These are phyloP conservation scores for Aspergillus haitiensis DNA, from an alignment of 495 filamentous ascomycete species.

Conservation along the genomic window DNA sequence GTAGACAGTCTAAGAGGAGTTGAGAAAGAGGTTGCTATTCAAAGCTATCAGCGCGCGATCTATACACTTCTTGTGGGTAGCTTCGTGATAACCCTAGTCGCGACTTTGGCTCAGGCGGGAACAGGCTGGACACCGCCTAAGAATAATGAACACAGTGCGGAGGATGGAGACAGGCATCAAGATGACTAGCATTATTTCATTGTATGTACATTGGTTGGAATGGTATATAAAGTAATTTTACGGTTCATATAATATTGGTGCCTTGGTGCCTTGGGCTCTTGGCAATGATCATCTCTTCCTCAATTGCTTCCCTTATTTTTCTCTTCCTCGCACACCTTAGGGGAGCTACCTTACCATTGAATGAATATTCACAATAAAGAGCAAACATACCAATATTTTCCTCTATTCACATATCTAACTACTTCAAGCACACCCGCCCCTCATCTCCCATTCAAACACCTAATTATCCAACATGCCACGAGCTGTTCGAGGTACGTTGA, in stretches of 20 bases:
- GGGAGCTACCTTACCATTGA: not conserved
- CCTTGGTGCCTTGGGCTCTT: conserved; percentile 12
- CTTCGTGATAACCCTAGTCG: conserved; percentile 52
- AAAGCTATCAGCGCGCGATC: conserved; percentile 61
- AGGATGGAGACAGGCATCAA: conserved; percentile 8
- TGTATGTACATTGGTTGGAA: not conserved
- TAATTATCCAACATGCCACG: conserved; percentile 41
- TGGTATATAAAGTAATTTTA: not conserved
- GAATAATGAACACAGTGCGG: conserved; percentile 6
- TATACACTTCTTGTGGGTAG: conserved; percentile 58
- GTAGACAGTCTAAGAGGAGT: conserved; percentile 51
- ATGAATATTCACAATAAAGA: not conserved
- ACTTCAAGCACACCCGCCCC: not conserved
- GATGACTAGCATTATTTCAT: conserved; percentile 7
- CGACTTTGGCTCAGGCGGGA: conserved; percentile 61
- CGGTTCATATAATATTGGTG: not conserved
- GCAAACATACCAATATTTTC: not conserved
- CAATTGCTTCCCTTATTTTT: not conserved
- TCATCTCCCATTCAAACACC: not conserved
- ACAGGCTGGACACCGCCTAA: conserved; percentile 59
- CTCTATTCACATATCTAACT: not conserved
- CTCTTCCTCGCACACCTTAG: not conserved
- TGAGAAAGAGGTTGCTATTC: conserved; percentile 61
- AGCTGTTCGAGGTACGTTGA: conserved; percentile 44
- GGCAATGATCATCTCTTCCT: not conserved